phyloP scores from a whole-genome alignment of 495 filamentous ascomycete species.

The Zalerion maritima region DNA sequence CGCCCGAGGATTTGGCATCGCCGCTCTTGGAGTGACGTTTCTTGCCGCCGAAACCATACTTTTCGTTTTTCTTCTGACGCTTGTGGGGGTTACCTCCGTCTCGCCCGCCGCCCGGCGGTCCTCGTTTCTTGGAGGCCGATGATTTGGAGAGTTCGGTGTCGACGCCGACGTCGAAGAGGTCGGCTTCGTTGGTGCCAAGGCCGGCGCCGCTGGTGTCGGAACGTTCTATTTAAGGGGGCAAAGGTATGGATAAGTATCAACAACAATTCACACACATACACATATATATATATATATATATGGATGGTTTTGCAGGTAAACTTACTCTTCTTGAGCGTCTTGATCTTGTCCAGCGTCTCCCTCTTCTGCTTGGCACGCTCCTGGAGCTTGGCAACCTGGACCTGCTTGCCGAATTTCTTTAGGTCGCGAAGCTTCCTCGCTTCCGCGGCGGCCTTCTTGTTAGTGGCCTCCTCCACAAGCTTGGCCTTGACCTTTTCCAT shows the following conservation, averaged over 20 bases:
- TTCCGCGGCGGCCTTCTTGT: slow-evolving; percentile 83
- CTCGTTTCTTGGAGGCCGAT: slow-evolving; percentile 25
- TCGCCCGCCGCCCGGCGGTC: slow-evolving; percentile 16
- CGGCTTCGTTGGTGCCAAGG: slow-evolving; percentile 52
- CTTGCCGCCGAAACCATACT: slow-evolving; percentile 91
- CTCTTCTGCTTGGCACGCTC: slow-evolving; percentile 83
- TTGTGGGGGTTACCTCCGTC: slow-evolving; percentile 43
- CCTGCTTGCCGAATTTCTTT: slow-evolving; percentile 98
- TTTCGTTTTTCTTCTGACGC: slow-evolving; percentile 81
- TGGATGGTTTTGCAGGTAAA: slow-evolving; percentile 3
- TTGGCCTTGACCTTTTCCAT: slow-evolving; percentile 94
- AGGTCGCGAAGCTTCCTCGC: slow-evolving; percentile 84
- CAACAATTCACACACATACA: slow-evolving; percentile 2
- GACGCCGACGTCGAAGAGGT: slow-evolving; percentile 88
- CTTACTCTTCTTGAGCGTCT: slow-evolving; percentile 82
- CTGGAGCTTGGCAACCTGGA: slow-evolving; percentile 90
- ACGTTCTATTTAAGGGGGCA: slow-evolving; percentile 48
- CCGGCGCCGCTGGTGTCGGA: slow-evolving; percentile 51
- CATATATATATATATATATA: slow-evolving; percentile 3
- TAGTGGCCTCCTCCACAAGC: slow-evolving; percentile 78
- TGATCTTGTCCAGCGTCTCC: slow-evolving; percentile 86
- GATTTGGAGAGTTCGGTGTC: slow-evolving; percentile 51
- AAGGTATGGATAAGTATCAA: no score
- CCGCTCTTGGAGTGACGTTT: slow-evolving; percentile 79
- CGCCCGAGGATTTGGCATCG: slow-evolving; percentile 63